Conservation (phyloP, 164 flowering plant genomes). For the Magnolia changhungtana region DNA sequence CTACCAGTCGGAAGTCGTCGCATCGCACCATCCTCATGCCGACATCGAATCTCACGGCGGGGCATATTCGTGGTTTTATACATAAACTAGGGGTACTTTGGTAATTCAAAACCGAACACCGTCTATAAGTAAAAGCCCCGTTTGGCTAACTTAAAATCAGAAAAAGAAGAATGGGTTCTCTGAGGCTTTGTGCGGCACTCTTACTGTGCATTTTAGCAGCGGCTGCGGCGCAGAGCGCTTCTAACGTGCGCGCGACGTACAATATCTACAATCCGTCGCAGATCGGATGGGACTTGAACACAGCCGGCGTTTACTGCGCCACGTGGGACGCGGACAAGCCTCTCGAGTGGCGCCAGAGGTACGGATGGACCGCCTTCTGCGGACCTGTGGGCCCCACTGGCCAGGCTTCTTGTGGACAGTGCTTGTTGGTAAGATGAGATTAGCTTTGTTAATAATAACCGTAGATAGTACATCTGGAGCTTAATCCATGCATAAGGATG, state of each 20-base stretch:
- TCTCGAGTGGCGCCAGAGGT: slow-evolving; percentile 34
- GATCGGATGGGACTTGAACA: slow-evolving; percentile 38
- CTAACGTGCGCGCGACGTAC: slow-evolving; percentile 44
- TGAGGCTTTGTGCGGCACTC: neutral
- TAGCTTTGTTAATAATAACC: too few species aligned
- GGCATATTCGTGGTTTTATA: too few species aligned
- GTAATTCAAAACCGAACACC: too few species aligned
- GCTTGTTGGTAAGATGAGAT: slow-evolving; percentile 32
- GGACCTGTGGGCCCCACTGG: slow-evolving; percentile 39
- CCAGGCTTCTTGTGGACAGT: slow-evolving; percentile 38
- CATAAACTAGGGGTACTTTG: too few species aligned
- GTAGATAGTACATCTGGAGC: too few species aligned
- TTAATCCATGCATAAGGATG: too few species aligned
- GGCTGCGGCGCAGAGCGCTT: slow-evolving; percentile 27
- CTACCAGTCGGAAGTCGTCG: too few species aligned
- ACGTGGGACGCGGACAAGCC: slow-evolving; percentile 51
- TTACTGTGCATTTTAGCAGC: neutral
- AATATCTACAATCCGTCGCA: slow-evolving; percentile 40
- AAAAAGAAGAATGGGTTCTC: neutral
- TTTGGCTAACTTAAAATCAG: too few species aligned
- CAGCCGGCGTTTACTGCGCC: slow-evolving; percentile 39
- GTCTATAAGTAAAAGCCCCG: too few species aligned
- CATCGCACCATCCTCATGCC: too few species aligned
- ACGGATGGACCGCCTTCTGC: slow-evolving; percentile 53
- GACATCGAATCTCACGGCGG: too few species aligned